Evolutionary conservation across 179 eudicot genomes (phyloP), one percentile per base, ranked within the genome.

Genomic region (Beta corolliflora): DNA sequence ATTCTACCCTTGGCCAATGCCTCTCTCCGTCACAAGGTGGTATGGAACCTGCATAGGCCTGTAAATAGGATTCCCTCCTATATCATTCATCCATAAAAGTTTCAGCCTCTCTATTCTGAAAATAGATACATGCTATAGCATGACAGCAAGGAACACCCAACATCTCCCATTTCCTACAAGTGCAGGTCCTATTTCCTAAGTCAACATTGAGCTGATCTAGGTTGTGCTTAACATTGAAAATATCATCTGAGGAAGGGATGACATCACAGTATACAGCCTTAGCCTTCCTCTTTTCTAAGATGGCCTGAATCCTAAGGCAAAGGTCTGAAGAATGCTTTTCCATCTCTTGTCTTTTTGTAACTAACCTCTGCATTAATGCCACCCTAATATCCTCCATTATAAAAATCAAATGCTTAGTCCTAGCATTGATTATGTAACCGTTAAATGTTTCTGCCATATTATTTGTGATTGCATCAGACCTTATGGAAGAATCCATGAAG

Each of bases 121-220:
- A 73, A 14, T 52, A 73, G 5, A 54, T 29, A 23, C 61, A 73
- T 5, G 60, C 14, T 9, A 73, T 10, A 10, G 12, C 45, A 73
- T 73, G 76, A 73, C 61, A 73, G 23, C 76, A 53, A 4, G 61
- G 61, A 23, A 73, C 53, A 4, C 76, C 45, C 2, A 29, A 10
- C 15, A 73, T 21, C 14, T 73, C 76, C 63, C 46, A 73, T 25
- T 52, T 73, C 6, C 76, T 53, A 73, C 46, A 73, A 5, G 46
- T 73, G 7, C 76, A 73, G 3, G 61, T 73, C 19, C 12, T 73
- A 7, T 53, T 54, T 1, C 25, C 45, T 19, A 73, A 3, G 15
- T 73, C 61, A 23, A 73, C 76, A 13, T 23, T 19, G 0, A 53
- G 4, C 2, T 52, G 10, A 9, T 71, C 58, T 9, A 73, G 13